Evolutionary conservation across 2,329 filamentous ascomycete genomes (phyloP).

Genomic region (Rhexocercosporidium sp.): DNA sequence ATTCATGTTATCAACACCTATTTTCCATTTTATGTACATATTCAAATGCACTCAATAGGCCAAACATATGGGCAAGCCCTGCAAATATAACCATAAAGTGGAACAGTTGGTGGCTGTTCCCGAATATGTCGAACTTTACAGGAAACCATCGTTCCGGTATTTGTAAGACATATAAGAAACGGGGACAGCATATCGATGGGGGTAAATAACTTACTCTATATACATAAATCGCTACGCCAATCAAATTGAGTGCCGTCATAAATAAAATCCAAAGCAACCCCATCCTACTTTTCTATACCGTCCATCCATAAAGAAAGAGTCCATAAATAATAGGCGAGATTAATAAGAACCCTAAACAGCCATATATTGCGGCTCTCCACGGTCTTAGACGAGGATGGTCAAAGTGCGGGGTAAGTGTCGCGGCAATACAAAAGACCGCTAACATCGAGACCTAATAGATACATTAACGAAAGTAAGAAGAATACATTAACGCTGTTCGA

Average conservation of each 20-base stretch:
- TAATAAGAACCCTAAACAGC: too few relatives aligned
- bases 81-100: conserved; percentile 38
- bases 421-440: too few relatives aligned
- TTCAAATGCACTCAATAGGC: conserved; percentile 28
- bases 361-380: too few relatives aligned
- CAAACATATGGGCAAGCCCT: conserved; percentile 29
- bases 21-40: conserved; percentile 17
- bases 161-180: not conserved
- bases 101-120: conserved; percentile 38
- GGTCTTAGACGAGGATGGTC: too few relatives aligned
- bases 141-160: conserved; percentile 34
- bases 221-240: not conserved
- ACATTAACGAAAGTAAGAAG: too few relatives aligned
- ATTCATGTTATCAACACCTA: not conserved
- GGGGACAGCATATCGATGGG: not conserved
- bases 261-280: not conserved
- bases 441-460: too few relatives aligned
- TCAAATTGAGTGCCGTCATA: not conserved
- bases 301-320: not conserved
- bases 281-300: not conserved
- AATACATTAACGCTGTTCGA: too few relatives aligned
- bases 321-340: not conserved
- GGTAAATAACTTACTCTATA: not conserved
- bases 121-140: conserved; percentile 30
- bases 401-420: too few relatives aligned